Evolutionary conservation across 129 eudicot species (phyloP).

Genomic region (Tagetes patula): DNA sequence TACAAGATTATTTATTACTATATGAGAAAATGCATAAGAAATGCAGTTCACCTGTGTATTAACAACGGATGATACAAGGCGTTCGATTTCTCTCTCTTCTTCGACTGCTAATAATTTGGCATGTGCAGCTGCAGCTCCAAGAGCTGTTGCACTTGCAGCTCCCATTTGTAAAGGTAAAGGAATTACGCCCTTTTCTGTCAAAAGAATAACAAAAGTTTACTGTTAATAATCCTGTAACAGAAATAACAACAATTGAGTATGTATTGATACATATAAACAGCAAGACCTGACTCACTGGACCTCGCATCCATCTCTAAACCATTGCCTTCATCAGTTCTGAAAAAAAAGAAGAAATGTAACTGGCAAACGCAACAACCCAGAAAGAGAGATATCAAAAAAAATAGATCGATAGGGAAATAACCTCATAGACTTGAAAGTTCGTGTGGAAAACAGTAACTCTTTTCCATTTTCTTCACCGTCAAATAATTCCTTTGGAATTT

Average conservation of each 20-base stretch:
- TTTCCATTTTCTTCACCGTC: constrained; percentile 50
- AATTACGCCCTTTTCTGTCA: constrained; percentile 54
- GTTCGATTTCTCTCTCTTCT: constrained; percentile 80
- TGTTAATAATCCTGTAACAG: constrained; percentile 8
- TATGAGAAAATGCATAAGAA: background rate
- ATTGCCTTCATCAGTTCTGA: constrained; percentile 47
- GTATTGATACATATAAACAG: background rate
- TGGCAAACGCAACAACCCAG: background rate
- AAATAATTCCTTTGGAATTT: constrained; percentile 64
- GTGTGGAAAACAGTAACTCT: constrained; percentile 40
- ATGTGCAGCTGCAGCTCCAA: constrained; percentile 95
- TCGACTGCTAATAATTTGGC: constrained; percentile 85
- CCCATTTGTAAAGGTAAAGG: constrained; percentile 70
- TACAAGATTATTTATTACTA: background rate
- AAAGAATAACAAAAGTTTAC: constrained; percentile 2
- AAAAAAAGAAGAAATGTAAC: background rate
- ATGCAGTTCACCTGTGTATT: constrained; percentile 63
- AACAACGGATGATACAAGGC: constrained; percentile 58
- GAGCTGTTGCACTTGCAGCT: constrained; percentile 88
- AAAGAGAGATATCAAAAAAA: constrained; percentile 6
- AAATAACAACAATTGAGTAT: background rate
- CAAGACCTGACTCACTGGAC: constrained; percentile 49
- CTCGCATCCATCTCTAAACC: constrained; percentile 41
- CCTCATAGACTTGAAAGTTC: constrained; percentile 48
- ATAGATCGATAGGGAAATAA: constrained; percentile 25